phyloP scores from a whole-genome alignment of 2,329 filamentous ascomycete genomes.

The Hypoxylon sp. region DNA sequence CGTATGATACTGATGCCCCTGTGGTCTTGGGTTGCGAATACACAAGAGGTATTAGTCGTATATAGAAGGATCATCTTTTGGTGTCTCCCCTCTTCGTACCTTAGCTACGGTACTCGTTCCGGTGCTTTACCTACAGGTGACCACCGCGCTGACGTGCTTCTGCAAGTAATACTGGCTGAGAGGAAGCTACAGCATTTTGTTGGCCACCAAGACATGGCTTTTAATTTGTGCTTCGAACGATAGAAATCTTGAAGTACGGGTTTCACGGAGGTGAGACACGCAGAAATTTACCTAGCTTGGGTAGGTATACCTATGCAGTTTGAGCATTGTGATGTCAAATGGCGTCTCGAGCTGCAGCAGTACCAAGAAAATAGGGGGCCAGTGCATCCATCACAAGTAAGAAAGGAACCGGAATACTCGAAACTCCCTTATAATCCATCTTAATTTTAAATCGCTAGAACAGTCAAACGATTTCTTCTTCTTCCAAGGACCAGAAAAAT shows the following conservation, averaged over 20 bases:
- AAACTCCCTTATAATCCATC: too few relatives aligned
- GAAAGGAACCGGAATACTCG: too few relatives aligned
- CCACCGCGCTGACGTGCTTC: slow-evolving; percentile 33
- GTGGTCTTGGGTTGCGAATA: neutral
- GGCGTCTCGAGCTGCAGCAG: slow-evolving; percentile 21
- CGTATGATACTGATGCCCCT: slow-evolving; percentile 1
- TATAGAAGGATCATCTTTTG: too few relatives aligned
- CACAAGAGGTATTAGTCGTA: too few relatives aligned
- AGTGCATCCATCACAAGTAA: too few relatives aligned
- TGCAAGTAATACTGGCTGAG: slow-evolving; percentile 32
- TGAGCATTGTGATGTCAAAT: slow-evolving; percentile 26
- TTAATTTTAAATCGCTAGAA: too few relatives aligned
- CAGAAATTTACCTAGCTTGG: neutral
- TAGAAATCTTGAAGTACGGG: slow-evolving; percentile 18
- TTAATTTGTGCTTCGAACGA: slow-evolving; percentile 7
- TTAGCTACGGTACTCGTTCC: slow-evolving; percentile 8
- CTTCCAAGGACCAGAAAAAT: too few relatives aligned
- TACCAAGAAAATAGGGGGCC: neutral
- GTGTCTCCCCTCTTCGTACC: too few relatives aligned
- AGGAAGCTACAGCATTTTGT: slow-evolving; percentile 3
- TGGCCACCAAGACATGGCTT: slow-evolving; percentile 13
- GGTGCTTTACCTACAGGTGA: slow-evolving; percentile 17
- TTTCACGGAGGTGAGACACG: slow-evolving; percentile 21
- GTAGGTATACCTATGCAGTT: neutral
- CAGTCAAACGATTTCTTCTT: too few relatives aligned